Evolutionary conservation across 1,284 basidiomycete genomes (phyloP).

Genomic region (Acaromyces ingoldii): DNA sequence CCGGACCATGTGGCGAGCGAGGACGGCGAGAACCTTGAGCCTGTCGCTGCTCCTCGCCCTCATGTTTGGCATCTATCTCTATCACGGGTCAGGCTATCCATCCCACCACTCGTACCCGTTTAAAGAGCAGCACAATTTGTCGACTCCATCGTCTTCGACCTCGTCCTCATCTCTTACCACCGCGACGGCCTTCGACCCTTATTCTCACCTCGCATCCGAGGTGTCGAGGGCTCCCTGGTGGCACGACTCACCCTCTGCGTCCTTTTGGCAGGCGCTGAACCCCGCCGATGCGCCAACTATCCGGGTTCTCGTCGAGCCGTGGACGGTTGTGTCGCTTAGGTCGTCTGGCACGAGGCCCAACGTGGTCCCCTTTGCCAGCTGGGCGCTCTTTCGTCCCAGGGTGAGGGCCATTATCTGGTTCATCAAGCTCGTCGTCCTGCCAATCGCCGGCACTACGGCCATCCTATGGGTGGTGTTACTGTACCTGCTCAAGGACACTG

Average conservation of each 20-base stretch:
- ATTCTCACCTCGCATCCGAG: constrained; percentile 23
- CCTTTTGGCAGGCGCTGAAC: constrained; percentile 75
- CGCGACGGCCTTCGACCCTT: constrained; percentile 24
- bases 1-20: constrained; percentile 54
- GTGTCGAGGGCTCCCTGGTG: constrained; percentile 29
- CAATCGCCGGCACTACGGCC: constrained; percentile 72
- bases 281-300: constrained; percentile 65
- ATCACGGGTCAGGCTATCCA: constrained; percentile 39
- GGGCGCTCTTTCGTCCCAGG: constrained; percentile 50
- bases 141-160: background rate
- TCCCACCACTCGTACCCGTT: constrained; percentile 8
- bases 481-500: constrained; percentile 87
- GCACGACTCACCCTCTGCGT: constrained; percentile 45
- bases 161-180: background rate
- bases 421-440: constrained; percentile 74
- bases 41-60: constrained; percentile 56
- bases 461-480: constrained; percentile 72
- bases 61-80: constrained; percentile 41
- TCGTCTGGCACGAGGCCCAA: constrained; percentile 36
- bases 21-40: constrained; percentile 74
- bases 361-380: constrained; percentile 26
- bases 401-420: constrained; percentile 62
- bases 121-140: background rate
- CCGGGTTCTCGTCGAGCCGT: constrained; percentile 74
- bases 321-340: constrained; percentile 68